A percentile compares a stretch with the other conserved stretches of the same genome.
Conservation (phyloP, 73 alveolate genomes). For the Tetrahymena borealis region DNA sequence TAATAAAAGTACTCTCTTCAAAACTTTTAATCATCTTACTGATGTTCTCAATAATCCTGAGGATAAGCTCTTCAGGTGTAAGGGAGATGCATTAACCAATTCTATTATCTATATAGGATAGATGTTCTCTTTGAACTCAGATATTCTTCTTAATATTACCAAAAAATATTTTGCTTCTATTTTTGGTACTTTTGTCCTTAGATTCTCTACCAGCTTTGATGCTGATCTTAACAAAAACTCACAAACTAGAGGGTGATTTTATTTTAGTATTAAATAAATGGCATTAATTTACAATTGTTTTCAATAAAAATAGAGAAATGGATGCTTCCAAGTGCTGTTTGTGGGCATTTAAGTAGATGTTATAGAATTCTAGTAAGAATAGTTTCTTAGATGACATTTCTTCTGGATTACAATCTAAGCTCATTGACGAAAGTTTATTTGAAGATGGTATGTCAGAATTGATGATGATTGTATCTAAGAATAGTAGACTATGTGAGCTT, state of each 20-base stretch:
- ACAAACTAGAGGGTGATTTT: neutral
- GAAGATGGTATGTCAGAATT: neutral
- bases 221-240: neutral
- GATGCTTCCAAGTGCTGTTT: neutral
- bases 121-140: neutral
- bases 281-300: neutral
- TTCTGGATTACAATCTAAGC: neutral
- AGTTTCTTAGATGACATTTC: neutral
- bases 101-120: neutral
- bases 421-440: neutral
- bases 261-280: neutral
- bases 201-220: neutral
- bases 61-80: neutral
- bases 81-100: neutral
- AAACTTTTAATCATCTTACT: neutral
- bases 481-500: neutral
- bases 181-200: neutral
- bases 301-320: neutral
- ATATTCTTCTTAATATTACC: neutral
- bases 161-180: neutral
- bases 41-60: neutral
- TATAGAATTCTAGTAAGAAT: neutral
- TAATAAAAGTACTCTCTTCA: neutral
- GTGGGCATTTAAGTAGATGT: neutral
- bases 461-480: neutral